Evolutionary conservation across 2,329 filamentous ascomycete genomes (phyloP), one percentile per base, ranked within the genome.

Genomic region (Hymenoscyphus repandus): DNA sequence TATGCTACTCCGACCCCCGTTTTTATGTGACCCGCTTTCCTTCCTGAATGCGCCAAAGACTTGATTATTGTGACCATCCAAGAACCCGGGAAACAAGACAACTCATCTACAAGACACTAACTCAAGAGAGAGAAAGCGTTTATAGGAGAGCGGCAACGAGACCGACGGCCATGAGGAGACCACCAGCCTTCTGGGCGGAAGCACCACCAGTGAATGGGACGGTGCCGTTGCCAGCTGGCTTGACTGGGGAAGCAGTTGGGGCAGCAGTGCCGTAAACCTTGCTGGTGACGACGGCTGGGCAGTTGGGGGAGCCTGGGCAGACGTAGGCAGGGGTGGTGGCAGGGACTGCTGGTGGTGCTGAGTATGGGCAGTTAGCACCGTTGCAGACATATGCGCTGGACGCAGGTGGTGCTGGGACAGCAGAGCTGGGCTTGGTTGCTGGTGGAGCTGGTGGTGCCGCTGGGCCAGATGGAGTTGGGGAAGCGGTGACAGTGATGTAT

Each of bases 141-240:
- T 60, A 62, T 48, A 62, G 49, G 34, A 62, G 53, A 51, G 58
- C 59, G 51, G 55, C 58, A 33, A 52, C 42, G 37, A 59, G 33
- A 53, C 57, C 59, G 15, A 57, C 51, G 36, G 50, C 55, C 43
- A 59, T 56, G 49, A 60, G 42, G 40, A 60, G 50, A 49, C 58
- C 58, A 50, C 51, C 53, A 18, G 55, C 55, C 49, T 58, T 54
- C 30, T 58, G 50, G 45, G 54, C 44, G 30, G 51, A 47, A 20
- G 59, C 58, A 41, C 47, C 54, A 34, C 51, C 55, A 18, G 54
- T 55, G 49, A 55, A 54, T n/a, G 52, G 41, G 27, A 54, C 31
- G 10, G 52, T 47, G 47, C 39, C 50, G 39, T 47, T 56, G 39
- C n/a, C 36, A 31, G 20, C 33, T 36, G 20, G 22, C 22, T 41